phyloP scores from a whole-genome alignment of 208 protist species.

The Leishmania arabica region DNA sequence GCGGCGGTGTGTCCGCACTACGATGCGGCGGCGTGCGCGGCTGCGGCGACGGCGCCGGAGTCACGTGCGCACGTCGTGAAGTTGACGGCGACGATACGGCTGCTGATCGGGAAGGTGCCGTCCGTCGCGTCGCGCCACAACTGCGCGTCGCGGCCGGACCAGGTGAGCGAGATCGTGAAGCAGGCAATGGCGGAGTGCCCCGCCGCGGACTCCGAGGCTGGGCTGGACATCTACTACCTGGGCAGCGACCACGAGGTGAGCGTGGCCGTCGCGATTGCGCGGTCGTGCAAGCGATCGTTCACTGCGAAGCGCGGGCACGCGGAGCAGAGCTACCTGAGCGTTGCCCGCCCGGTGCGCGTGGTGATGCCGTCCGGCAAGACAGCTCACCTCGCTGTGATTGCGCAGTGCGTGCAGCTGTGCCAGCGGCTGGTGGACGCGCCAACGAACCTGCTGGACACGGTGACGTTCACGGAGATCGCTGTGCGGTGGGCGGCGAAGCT shows the following conservation, averaged over 20 bases:
- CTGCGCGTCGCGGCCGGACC: constrained; percentile 65
- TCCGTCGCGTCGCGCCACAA: constrained; percentile 76
- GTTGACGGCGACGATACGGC: constrained; percentile 22
- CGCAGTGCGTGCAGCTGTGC: constrained; percentile 71
- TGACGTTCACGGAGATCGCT: constrained; percentile 83
- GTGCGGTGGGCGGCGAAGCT: constrained; percentile 42
- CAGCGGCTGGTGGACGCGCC: constrained; percentile 86
- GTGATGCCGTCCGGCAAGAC: constrained; percentile 37
- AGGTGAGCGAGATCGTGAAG: constrained; percentile 52
- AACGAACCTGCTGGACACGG: constrained; percentile 84
- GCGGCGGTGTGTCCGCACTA: constrained; percentile 8
- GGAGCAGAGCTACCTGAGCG: constrained; percentile 47
- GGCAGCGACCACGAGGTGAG: constrained; percentile 42
- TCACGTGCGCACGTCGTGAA: constrained; percentile 27
- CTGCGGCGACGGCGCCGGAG: constrained; percentile 19
- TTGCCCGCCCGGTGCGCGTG: constrained; percentile 41
- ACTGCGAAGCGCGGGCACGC: constrained; percentile 61
- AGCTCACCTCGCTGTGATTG: constrained; percentile 25
- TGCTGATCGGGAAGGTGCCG: constrained; percentile 56
- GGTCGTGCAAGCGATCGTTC: constrained; percentile 58
- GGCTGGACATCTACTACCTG: constrained; percentile 63
- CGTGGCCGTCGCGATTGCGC: constrained; percentile 55
- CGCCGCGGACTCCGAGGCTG: constrained; percentile 1
- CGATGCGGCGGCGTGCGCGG: constrained; percentile 9
- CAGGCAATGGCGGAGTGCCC: constrained; percentile 35